These are phyloP conservation scores for Saccharomycopsis hybrid DNA, from an alignment of 1,139 yeast genomes.

Conservation along the genomic window DNA sequence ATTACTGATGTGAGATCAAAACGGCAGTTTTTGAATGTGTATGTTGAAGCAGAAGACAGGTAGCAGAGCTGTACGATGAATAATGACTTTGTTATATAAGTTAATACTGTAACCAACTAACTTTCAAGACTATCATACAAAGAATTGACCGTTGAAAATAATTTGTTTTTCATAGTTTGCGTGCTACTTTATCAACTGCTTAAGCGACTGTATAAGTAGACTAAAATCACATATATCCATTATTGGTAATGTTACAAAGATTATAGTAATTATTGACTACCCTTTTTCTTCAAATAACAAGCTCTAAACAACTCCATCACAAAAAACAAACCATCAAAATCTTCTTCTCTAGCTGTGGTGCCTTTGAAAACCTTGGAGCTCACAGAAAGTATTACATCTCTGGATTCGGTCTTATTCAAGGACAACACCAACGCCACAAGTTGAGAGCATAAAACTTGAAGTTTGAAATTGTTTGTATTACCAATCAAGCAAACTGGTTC, in stretches of 20 bases:
- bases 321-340: constrained; percentile 23
- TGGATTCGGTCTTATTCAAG: constrained; percentile 21
- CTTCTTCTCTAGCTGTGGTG: constrained; percentile 23
- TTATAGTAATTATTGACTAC: too few species aligned
- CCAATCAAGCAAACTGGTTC: constrained; percentile 26
- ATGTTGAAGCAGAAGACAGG: constrained; percentile 12
- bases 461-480: constrained; percentile 27
- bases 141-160: too few species aligned
- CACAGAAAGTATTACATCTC: constrained; percentile 33
- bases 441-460: constrained; percentile 27
- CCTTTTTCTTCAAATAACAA: constrained; percentile 6
- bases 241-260: too few species aligned
- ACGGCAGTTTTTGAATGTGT: constrained; percentile 15
- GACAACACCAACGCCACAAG: constrained; percentile 26
- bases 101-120: too few species aligned
- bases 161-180: too few species aligned
- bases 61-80: too few species aligned
- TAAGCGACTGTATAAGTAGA: too few species aligned
- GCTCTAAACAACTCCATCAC: constrained; percentile 24
- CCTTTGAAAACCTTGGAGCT: constrained; percentile 38
- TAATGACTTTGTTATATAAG: too few species aligned
- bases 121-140: too few species aligned
- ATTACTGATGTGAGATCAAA: constrained; percentile 12
- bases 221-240: too few species aligned
- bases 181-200: too few species aligned